Percentiles rank a stretch among this genome's conserved stretches.
Evolutionary conservation across 2,329 filamentous ascomycete species (phyloP).

Genomic region (Aureobasidium musti): DNA sequence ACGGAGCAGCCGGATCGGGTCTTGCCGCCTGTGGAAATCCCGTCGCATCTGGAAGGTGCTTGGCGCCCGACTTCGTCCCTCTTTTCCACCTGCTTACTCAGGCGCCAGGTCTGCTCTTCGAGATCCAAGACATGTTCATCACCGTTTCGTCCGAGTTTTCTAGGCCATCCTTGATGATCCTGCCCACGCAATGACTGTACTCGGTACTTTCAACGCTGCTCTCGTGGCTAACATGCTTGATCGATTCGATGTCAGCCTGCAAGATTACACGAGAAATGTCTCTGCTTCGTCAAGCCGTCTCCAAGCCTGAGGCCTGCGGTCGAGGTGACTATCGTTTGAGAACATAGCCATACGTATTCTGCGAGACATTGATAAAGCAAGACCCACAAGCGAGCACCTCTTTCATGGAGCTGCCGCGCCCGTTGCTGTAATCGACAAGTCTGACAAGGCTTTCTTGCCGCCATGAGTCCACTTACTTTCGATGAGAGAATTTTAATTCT

Average conservation of each 20-base stretch:
- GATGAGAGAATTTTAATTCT: not conserved
- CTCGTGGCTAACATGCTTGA: not conserved
- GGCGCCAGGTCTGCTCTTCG: not conserved
- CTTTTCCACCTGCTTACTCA: not conserved
- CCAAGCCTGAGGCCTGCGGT: conserved; percentile 1
- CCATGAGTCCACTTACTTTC: conserved; percentile 1
- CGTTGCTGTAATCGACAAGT: conserved; percentile 3
- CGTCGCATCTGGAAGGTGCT: not conserved
- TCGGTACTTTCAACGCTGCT: not conserved
- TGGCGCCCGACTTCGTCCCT: not conserved
- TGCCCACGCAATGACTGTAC: not conserved
- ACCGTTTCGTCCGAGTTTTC: conserved; percentile 6
- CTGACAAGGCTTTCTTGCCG: not conserved
- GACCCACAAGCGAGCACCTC: conserved; percentile 7
- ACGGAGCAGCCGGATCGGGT: conserved; percentile 19
- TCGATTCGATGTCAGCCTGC: not conserved
- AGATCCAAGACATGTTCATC: not conserved
- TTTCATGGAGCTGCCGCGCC: not conserved
- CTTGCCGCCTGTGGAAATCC: conserved; percentile 4
- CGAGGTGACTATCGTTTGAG: conserved; percentile 10
- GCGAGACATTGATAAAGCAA: conserved; percentile 27
- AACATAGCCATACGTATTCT: not conserved
- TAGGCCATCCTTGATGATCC: not conserved
- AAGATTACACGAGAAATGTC: conserved; percentile 19
- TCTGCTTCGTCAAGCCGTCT: not conserved